phyloP scores from a whole-genome alignment of 164 flowering plant genomes.

The Vitis rupestris region DNA sequence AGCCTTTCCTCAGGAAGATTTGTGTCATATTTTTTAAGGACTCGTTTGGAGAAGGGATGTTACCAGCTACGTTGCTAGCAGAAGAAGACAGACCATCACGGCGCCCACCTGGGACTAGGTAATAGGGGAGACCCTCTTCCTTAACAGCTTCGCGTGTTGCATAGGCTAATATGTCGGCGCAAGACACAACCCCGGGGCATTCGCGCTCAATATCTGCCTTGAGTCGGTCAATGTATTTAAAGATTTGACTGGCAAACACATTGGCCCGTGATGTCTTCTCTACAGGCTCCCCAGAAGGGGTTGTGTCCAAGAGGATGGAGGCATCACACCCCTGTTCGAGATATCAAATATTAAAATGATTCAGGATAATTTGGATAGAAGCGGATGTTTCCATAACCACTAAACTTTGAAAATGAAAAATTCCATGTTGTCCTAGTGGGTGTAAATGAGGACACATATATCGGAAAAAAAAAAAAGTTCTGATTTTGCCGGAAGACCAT shows the following conservation, averaged over 20 bases:
- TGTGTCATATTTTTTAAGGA: slow-evolving; percentile 1
- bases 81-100: slow-evolving; percentile 23
- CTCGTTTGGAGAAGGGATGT: slow-evolving; percentile 13
- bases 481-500: no score
- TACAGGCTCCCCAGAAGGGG: slow-evolving; percentile 15
- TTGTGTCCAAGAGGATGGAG: slow-evolving; percentile 25
- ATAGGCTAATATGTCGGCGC: slow-evolving; percentile 32
- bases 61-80: slow-evolving; percentile 2
- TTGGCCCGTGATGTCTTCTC: slow-evolving; percentile 26
- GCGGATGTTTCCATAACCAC: no score
- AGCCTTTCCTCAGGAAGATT: slow-evolving; percentile 14
- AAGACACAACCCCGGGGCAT: slow-evolving; percentile 33
- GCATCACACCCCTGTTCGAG: slow-evolving; percentile 39
- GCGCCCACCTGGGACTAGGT: slow-evolving; percentile 21
- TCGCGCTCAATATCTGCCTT: slow-evolving; percentile 20
- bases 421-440: no score
- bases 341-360: background rate
- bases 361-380: no score
- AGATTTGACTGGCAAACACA: slow-evolving; percentile 8
- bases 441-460: no score
- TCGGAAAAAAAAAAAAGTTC: no score
- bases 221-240: slow-evolving; percentile 26
- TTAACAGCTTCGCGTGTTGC: slow-evolving; percentile 27
- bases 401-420: no score
- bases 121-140: slow-evolving; percentile 10